Evolutionary conservation across 768 basidiomycete species (phyloP).

Genomic region (Lactarius quietus): DNA sequence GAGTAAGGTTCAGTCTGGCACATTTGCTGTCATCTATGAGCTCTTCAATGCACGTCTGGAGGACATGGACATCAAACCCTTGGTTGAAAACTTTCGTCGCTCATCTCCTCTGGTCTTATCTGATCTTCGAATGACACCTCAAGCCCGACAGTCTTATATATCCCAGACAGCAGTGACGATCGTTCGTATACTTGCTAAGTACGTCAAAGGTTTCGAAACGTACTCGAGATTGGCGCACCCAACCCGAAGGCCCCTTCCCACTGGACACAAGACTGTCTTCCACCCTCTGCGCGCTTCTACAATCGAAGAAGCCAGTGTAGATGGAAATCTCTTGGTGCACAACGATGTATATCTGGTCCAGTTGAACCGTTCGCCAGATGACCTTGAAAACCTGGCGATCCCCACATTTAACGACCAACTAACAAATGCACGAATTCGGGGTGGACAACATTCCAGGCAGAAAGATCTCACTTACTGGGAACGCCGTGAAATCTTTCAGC

Average conservation of each 20-base stretch:
- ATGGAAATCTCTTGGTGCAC: not conserved
- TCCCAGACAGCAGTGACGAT: no score
- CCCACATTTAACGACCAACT: not conserved
- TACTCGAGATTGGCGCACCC: no score
- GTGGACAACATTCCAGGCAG: not conserved
- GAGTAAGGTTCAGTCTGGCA: no score
- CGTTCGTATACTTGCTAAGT: no score
- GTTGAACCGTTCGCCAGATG: not conserved
- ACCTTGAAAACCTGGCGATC: not conserved
- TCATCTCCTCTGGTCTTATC: no score
- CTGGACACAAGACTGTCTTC: not conserved
- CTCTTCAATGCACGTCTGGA: no score
- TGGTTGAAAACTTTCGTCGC: no score
- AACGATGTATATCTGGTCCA: not conserved
- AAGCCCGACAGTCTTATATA: no score
- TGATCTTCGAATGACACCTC: no score
- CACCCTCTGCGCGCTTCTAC: not conserved
- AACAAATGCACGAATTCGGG: conserved; percentile 1
- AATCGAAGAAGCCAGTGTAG: not conserved
- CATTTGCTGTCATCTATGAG: no score
- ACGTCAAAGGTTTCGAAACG: no score
- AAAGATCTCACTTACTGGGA: not conserved
- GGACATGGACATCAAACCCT: no score
- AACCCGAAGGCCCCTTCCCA: not conserved
- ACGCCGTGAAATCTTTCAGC: not conserved